Percentiles rank a stretch among this genome's conserved stretches.
Evolutionary conservation across 2,329 filamentous ascomycete genomes (phyloP).

Genomic region (Colletotrichum sp.): DNA sequence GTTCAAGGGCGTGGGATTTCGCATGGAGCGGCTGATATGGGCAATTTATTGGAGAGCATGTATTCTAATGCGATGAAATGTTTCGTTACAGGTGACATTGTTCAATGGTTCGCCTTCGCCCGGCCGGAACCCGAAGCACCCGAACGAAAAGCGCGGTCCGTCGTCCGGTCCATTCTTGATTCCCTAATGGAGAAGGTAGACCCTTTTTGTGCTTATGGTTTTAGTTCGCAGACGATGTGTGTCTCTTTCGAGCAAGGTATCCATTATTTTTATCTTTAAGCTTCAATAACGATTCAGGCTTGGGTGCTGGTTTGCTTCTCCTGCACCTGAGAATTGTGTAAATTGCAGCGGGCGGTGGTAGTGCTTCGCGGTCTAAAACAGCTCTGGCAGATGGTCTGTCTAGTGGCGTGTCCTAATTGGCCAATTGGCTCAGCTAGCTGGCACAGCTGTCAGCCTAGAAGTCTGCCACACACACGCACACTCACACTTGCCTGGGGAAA

Average conservation of each 20-base stretch:
- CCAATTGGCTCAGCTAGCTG: neutral
- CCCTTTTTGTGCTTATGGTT: neutral
- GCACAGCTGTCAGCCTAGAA: neutral
- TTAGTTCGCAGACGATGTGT: neutral
- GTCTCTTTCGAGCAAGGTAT: neutral
- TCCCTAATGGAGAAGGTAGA: neutral
- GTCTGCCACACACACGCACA: neutral
- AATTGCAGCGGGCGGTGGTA: neutral
- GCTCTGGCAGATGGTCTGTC: neutral
- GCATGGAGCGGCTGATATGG: neutral
- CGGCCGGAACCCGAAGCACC: neutral
- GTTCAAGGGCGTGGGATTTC: neutral
- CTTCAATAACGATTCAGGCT: neutral
- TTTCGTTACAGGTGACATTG: neutral
- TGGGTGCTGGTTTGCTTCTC: neutral
- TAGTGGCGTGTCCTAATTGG: neutral
- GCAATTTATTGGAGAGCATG: neutral
- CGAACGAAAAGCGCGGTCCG: neutral
- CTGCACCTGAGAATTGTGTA: neutral
- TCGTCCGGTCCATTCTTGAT: neutral
- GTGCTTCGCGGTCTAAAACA: neutral
- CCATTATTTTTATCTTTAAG: neutral
- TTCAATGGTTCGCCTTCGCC: neutral
- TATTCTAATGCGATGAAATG: neutral
- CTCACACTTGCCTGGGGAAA: neutral